Evolutionary conservation across 371 early-diverging fungal species (phyloP), one percentile per base, ranked within the genome.

Genomic region (Haplosporangium sp.): DNA sequence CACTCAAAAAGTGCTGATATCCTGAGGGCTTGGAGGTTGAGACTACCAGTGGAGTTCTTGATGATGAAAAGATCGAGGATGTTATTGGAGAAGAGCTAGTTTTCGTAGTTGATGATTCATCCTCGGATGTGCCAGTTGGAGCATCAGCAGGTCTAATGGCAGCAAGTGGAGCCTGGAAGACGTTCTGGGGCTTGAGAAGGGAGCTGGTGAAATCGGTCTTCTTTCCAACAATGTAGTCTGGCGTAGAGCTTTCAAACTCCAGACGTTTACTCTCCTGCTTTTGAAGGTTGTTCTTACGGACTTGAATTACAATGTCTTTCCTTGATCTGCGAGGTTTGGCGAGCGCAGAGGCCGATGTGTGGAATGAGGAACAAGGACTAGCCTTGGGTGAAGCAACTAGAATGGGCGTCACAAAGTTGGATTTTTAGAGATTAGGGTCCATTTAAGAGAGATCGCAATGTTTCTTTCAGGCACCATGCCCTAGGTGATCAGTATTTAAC

Each of bases 1-100:
- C 69, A 9, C 71, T 84, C 70, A 90, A 73, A 61, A 89, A 88
- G 70, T 90, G 88, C 60, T 88, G 89, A 62, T 83, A 88, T 78
- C 79, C 79, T 39, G 71, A 66, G 11, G 79, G 79, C 11, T 78
- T 70, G 20, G 79, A 78, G 52, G 79, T 78, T 61, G 74, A 73
- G 10, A 78, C 79, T 9, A 70, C 71, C 27, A 74, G 40, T 10
- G 79, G 79, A 2, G 67, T 52, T 39, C 74, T 69, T 45, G 70
- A 48, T 8, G 78, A 60, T 37, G 72, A 68, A 27, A 78, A 78
- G 62, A 78, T 78, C 13, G 78, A 78, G 58, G 78, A 50, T 15
- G 77, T 66, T 65, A 44, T 65, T 77, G 72, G 39, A 19, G 73
- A 73, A 62, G 65, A 72, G 19, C 72, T 55, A 27, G 57, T 68